These are phyloP conservation scores for Exophiala calicioides DNA, from an alignment of 2,329 filamentous ascomycete species.

Conservation along the genomic window DNA sequence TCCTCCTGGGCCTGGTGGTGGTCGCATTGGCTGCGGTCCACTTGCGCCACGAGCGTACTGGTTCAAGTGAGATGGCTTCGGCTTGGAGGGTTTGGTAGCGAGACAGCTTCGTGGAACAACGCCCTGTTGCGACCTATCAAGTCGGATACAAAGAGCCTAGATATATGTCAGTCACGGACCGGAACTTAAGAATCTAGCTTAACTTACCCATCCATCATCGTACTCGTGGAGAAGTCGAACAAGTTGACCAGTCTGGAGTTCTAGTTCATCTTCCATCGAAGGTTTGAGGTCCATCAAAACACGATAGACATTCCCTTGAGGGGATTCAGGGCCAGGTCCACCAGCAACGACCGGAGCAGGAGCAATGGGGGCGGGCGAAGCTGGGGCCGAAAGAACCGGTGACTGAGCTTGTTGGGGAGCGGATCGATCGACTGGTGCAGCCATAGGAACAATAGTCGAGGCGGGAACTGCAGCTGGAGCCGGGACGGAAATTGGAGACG, in stretches of 20 bases:
- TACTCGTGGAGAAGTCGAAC: slow-evolving; percentile 92
- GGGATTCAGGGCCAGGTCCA: slow-evolving; percentile 51
- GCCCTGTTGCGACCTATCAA: slow-evolving; percentile 89
- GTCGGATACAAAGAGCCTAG: slow-evolving; percentile 83
- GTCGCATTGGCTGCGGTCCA: no score
- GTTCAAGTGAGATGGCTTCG: slow-evolving; percentile 63
- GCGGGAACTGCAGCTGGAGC: slow-evolving; percentile 27
- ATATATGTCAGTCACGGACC: slow-evolving; percentile 39
- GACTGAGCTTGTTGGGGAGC: slow-evolving; percentile 9
- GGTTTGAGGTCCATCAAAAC: slow-evolving; percentile 94
- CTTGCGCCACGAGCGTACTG: slow-evolving; percentile 59
- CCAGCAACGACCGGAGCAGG: slow-evolving; percentile 36
- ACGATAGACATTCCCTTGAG: slow-evolving; percentile 74
- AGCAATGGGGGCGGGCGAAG: slow-evolving; percentile 64
- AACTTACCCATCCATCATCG: slow-evolving; percentile 93
- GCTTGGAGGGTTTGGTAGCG: slow-evolving; percentile 87
- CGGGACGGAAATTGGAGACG: slow-evolving; percentile 27
- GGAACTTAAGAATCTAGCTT: no score
- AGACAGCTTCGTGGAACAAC: slow-evolving; percentile 92
- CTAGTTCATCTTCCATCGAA: slow-evolving; percentile 88
- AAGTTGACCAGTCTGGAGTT: slow-evolving; percentile 75
- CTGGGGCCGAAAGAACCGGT: slow-evolving; percentile 33
- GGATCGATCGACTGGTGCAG: slow-evolving; percentile 5
- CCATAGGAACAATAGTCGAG: slow-evolving; percentile 21
- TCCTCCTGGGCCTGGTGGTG: slow-evolving; percentile 24